These are phyloP conservation scores for Heliosperma pusillum DNA, from an alignment of 148 eudicot genomes.

Conservation along the genomic window DNA sequence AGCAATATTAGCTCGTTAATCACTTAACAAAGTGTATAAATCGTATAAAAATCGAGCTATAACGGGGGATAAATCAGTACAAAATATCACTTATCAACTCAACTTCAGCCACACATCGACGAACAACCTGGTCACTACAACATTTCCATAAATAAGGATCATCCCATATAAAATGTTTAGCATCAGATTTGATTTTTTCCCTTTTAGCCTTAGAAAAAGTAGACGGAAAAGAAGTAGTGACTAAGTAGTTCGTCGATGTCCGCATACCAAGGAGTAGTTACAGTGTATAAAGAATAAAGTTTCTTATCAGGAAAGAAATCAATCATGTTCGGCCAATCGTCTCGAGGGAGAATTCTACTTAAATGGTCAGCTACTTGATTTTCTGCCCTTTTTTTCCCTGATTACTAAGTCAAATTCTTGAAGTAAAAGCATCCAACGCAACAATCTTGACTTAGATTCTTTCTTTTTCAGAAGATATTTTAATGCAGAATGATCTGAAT, in stretches of 20 bases:
- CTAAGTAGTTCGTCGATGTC: slow-evolving; percentile 13
- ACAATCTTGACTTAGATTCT: not conserved
- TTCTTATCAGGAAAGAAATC: slow-evolving; percentile 14
- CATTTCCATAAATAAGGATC: slow-evolving; percentile 15
- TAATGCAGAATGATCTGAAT: slow-evolving; percentile 16
- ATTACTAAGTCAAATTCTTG: slow-evolving; percentile 20
- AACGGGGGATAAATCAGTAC: no score
- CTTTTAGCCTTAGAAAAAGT: not conserved
- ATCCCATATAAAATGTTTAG: slow-evolving; percentile 17
- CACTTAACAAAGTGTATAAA: no score
- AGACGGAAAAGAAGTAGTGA: not conserved
- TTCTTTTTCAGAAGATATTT: slow-evolving; percentile 1
- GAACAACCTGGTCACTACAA: slow-evolving; percentile 14
- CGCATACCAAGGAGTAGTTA: slow-evolving; percentile 13
- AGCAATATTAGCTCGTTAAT: no score
- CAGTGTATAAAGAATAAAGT: not conserved
- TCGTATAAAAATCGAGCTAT: no score
- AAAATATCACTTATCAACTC: no score
- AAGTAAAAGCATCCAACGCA: slow-evolving; percentile 2
- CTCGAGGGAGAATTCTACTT: not conserved
- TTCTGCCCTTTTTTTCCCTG: slow-evolving; percentile 7
- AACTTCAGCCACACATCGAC: slow-evolving; percentile 13
- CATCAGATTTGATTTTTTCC: slow-evolving; percentile 1
- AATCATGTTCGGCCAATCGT: not conserved
- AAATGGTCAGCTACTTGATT: slow-evolving; percentile 16